Evolutionary conservation across 768 basidiomycete genomes (phyloP).

Genomic region (Megacollybia marginata): DNA sequence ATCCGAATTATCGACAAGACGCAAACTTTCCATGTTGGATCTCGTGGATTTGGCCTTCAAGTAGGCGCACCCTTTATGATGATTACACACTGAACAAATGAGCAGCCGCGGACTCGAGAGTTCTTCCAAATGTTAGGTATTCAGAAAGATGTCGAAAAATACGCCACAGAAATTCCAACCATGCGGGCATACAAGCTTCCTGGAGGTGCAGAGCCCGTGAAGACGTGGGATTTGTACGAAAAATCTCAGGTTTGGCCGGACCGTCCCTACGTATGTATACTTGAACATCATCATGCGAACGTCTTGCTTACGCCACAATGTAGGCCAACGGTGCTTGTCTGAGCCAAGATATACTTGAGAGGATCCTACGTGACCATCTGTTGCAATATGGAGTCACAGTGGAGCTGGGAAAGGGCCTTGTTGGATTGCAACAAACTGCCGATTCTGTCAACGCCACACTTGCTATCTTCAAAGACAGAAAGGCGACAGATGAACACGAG

Average conservation of each 20-base stretch:
- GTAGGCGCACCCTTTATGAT: no score
- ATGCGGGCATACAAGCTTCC: conserved; percentile 20
- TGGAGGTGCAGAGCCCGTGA: conserved; percentile 15
- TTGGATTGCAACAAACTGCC: no score
- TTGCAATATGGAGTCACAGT: conserved; percentile 9
- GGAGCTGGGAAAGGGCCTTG: no score
- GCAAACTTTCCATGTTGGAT: no score
- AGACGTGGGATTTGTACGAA: conserved; percentile 18
- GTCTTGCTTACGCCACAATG: no score
- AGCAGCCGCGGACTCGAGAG: conserved; percentile 20
- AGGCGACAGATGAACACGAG: no score
- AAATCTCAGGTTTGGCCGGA: conserved; percentile 14
- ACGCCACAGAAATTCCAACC: conserved; percentile 13
- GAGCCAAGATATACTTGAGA: conserved; percentile 10
- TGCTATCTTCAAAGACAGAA: no score
- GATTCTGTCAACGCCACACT: no score
- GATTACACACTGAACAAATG: no score
- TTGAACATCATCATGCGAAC: neutral
- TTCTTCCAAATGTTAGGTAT: conserved; percentile 14
- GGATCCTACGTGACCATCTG: conserved; percentile 11
- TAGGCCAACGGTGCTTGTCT: no score
- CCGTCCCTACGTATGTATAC: conserved; percentile 10
- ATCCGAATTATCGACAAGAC: no score
- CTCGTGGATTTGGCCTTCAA: no score
- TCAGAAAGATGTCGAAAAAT: conserved; percentile 9